Conservation (phyloP, 495 filamentous ascomycete genomes). For the Gamarada debralockiae region DNA sequence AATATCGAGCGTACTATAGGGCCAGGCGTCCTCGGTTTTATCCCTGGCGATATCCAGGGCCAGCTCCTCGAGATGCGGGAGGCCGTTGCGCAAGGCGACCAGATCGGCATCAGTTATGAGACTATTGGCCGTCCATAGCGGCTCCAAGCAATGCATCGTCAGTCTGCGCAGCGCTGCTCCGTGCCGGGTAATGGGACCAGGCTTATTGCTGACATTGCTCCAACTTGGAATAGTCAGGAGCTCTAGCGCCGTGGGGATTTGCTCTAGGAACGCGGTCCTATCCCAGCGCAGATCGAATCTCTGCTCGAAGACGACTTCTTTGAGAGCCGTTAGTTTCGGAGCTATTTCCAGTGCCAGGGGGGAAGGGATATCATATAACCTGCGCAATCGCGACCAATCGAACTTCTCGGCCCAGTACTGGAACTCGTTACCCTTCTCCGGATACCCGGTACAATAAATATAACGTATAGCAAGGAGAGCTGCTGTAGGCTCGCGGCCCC, state of each 20-base stretch:
- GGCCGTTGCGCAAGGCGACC: constrained; percentile 8
- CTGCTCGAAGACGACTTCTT: too few relatives aligned
- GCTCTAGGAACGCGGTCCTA: constrained; percentile 6
- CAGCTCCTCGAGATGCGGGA: constrained; percentile 15
- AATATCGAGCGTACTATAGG: constrained; percentile 11
- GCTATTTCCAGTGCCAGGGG: neutral
- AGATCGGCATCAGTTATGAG: constrained; percentile 11
- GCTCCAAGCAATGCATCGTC: constrained; percentile 5
- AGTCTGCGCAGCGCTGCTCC: constrained; percentile 10
- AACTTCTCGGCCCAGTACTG: constrained; percentile 16
- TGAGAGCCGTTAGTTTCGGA: neutral
- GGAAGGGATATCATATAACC: constrained; percentile 6
- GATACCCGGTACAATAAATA: constrained; percentile 2
- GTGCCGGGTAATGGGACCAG: constrained; percentile 8
- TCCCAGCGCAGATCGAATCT: neutral
- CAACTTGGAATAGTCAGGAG: constrained; percentile 8
- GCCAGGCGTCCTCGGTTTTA: constrained; percentile 9
- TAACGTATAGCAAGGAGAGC: neutral
- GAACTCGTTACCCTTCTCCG: constrained; percentile 11
- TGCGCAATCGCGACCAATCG: constrained; percentile 13
- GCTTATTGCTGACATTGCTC: constrained; percentile 5
- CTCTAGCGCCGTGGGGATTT: constrained; percentile 9
- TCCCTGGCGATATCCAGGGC: constrained; percentile 14
- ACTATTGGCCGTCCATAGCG: neutral
- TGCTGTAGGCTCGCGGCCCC: constrained; percentile 3